Evolutionary conservation across 345 rosid species (phyloP).

Genomic region (Stellera chamaejasme): DNA sequence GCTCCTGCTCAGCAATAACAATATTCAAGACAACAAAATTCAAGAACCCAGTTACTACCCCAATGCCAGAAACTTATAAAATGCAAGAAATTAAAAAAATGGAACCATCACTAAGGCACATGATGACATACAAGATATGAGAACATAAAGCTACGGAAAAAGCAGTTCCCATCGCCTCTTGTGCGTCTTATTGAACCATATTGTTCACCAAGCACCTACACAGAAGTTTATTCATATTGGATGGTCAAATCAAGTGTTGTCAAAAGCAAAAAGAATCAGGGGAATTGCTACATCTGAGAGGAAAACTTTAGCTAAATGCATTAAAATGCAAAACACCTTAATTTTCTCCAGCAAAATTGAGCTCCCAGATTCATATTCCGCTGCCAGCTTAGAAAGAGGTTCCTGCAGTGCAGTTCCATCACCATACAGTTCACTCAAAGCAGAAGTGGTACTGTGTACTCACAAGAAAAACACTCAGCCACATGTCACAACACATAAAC

Average conservation of each 20-base stretch:
- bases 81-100: neutral
- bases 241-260: neutral
- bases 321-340: constrained; percentile 36
- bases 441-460: too few relatives aligned
- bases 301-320: neutral
- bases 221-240: neutral
- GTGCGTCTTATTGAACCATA: constrained; percentile 82
- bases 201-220: constrained; percentile 60
- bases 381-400: constrained; percentile 73
- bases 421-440: constrained; percentile 1
- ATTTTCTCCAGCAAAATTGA: constrained; percentile 88
- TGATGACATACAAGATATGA: constrained; percentile 71
- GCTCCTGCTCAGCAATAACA: constrained; percentile 47
- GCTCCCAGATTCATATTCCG: constrained; percentile 83
- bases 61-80: constrained; percentile 12
- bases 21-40: constrained; percentile 9
- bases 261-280: neutral
- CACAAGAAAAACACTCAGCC: constrained; percentile 3
- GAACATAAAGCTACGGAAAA: constrained; percentile 94
- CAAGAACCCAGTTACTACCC: constrained; percentile 3
- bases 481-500: neutral
- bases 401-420: constrained; percentile 55
- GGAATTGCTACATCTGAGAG: neutral
- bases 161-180: constrained; percentile 98
- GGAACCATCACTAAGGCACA: neutral